These are phyloP conservation scores for Fusarium stilboides DNA, from an alignment of 2,329 filamentous ascomycete species.

Conservation along the genomic window DNA sequence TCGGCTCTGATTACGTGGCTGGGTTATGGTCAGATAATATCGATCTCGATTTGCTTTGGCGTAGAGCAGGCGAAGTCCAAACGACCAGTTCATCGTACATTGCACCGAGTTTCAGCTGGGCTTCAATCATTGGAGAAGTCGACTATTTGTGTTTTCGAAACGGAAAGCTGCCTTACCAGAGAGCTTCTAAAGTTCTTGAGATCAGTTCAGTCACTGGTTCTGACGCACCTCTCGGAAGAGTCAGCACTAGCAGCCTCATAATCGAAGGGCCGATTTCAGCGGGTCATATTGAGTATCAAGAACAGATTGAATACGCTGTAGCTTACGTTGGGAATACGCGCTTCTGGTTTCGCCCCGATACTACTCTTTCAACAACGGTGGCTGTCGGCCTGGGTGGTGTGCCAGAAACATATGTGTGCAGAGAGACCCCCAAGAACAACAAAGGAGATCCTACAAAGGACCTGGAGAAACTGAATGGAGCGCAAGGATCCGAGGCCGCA, in stretches of 20 bases:
- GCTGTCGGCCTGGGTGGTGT: neutral
- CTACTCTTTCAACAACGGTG: conserved; percentile 19
- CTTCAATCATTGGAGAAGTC: conserved; percentile 43
- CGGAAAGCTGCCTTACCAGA: conserved; percentile 32
- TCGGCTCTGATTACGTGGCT: conserved; percentile 47
- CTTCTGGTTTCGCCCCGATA: conserved; percentile 25
- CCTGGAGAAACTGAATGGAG: neutral
- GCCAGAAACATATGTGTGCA: conserved; percentile 25
- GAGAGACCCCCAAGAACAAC: conserved; percentile 4
- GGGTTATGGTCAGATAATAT: conserved; percentile 51
- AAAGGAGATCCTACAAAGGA: neutral
- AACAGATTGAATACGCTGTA: conserved; percentile 9
- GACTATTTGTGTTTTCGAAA: conserved; percentile 48
- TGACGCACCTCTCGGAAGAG: conserved; percentile 34
- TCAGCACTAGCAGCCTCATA: conserved; percentile 19
- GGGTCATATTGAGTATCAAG: conserved; percentile 11
- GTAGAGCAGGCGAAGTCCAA: conserved; percentile 8
- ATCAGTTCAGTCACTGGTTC: conserved; percentile 9
- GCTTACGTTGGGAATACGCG: neutral
- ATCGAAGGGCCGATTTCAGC: conserved; percentile 25
- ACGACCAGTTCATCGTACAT: conserved; percentile 19
- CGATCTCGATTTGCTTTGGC: conserved; percentile 45
- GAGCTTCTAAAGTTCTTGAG: conserved; percentile 25
- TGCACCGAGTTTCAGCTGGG: conserved; percentile 49
- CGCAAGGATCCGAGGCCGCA: neutral